Base-by-base conservation (phyloP, 495 filamentous ascomycete species). In the Saxophila tyrrhenica region DNA sequence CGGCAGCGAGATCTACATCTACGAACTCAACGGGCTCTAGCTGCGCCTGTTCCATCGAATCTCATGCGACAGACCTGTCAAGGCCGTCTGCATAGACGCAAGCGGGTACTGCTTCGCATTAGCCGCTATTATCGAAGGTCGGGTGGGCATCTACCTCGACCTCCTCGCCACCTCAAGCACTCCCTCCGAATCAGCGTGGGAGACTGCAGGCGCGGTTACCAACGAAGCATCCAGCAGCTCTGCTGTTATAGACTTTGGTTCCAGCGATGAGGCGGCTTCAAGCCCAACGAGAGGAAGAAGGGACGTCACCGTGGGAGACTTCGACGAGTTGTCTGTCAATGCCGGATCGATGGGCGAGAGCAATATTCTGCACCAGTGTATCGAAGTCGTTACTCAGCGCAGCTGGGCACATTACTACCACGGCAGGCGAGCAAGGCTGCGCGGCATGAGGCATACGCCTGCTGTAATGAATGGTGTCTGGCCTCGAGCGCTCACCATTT, bases 81-180 rank as follows among this genome's bases (percentile, higher is more conserved):
- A 86, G 2, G 75, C 79, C 11, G 75, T 82, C 38, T 77, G 77
- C 45, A 81, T 88, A 70, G 83, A 87, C 64, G 80, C 80, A 2
- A 78, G 73, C 21, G 72, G 68, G 5, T 56, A 75, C 9, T 72
- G 71, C 52, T 75, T 80, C 44, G 73, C 78, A 15, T 64, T 87
- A 52, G 85, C 81, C 24, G 78, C 78, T 38, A 69, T 87, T 17
- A 60, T 87, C 11, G 72, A 76, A 35, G 80, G 77, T 20, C 76
- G 85, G 10, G 70, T 80, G 57, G 83, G 82, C 10, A 70, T 86
- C 60, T 72, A 86, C 16, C 80, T 77, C 54, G 79, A 86, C 48
- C 59, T 70, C 3, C 15, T 46, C 5, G 22, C 19, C 20, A 23
- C 57, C 48, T 43, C 41, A 47, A 48, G 10, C 44, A 20, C 21